Base-by-base conservation (phyloP, 1,284 basidiomycete species). In the Thelephora terrestris region DNA sequence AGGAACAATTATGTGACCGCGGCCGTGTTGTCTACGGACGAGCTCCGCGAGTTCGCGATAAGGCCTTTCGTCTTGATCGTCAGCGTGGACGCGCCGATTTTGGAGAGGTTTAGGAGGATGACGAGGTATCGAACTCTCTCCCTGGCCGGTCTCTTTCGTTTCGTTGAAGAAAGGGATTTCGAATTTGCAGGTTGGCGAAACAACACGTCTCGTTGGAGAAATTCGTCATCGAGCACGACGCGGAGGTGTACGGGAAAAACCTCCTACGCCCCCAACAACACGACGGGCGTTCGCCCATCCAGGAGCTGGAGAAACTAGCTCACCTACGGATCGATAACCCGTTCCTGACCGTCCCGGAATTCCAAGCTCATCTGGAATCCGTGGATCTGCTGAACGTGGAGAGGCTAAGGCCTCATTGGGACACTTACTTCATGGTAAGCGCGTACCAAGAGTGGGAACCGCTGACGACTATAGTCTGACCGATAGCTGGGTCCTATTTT, bases 11-110 rank as follows among this genome's bases (percentile, higher is more conserved):
- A 86, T 59, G 92, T 98, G 25, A 96, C 92, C 0, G 73, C 75
- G 5, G 86, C 91, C 58, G 64, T 97, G 18, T 61, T 63, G 44
- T 79, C 76, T 1, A 66, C 67, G 25, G 72, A 79, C n/a, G 59
- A 81, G 16, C 71, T 94, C 37, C 73, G 74, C 50, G 68, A 74
- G 42, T 98, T 97, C 60, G 64, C 81, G 35, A 93, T 85, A 61
- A 74, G 96, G 7, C 95, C 95, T 0, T 98, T 92, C 63, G 93
- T 97, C 61, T 68, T 97, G 58, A 75, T 97, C 27, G 69, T 97
- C 35, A 77, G 71, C 43, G 75, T 95, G n/a, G 91, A 97, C 52
- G 94, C 89, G 0, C 93, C 94, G 0, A 59, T 95, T 21, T 61
- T 82, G 23, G 64, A 69, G 45, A 73, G 84, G 27, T 86, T 71